A percentile compares a stretch with the other conserved stretches of the same genome.
Evolutionary conservation across 345 rosid species (phyloP).

Genomic region (Isatis tinctoria): DNA sequence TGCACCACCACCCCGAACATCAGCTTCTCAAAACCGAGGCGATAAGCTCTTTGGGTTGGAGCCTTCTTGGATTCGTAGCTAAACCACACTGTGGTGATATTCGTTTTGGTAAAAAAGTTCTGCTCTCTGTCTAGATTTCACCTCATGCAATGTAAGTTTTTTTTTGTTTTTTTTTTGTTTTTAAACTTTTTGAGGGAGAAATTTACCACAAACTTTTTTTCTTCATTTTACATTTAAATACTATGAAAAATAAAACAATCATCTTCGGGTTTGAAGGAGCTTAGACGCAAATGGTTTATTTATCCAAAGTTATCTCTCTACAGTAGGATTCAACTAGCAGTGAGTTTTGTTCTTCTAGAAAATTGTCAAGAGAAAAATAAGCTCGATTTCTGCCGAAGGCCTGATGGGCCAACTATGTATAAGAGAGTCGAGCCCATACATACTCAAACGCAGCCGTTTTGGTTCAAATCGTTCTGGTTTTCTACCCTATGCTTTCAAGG

Average conservation of each 20-base stretch:
- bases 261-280: neutral
- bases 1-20: slow-evolving; percentile 70
- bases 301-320: neutral
- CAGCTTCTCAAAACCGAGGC: slow-evolving; percentile 46
- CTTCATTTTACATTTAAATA: neutral
- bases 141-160: neutral
- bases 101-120: slow-evolving; percentile 2
- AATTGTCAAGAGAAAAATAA: too few relatives aligned
- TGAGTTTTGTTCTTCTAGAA: too few relatives aligned
- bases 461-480: neutral
- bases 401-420: neutral
- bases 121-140: neutral
- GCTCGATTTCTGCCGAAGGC: neutral
- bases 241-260: neutral
- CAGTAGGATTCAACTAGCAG: neutral
- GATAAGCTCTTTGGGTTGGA: slow-evolving; percentile 64
- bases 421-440: neutral
- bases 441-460: neutral
- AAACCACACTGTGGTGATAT: slow-evolving; percentile 12
- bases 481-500: neutral
- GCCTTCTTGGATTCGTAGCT: slow-evolving; percentile 60
- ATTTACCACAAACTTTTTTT: neutral
- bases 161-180: neutral
- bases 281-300: neutral
- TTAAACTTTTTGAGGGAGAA: neutral